Percentiles rank a stretch among this genome's conserved stretches.
These are phyloP conservation scores for Phlegmacium glaucopus DNA, from an alignment of 768 basidiomycete genomes.

Conservation along the genomic window DNA sequence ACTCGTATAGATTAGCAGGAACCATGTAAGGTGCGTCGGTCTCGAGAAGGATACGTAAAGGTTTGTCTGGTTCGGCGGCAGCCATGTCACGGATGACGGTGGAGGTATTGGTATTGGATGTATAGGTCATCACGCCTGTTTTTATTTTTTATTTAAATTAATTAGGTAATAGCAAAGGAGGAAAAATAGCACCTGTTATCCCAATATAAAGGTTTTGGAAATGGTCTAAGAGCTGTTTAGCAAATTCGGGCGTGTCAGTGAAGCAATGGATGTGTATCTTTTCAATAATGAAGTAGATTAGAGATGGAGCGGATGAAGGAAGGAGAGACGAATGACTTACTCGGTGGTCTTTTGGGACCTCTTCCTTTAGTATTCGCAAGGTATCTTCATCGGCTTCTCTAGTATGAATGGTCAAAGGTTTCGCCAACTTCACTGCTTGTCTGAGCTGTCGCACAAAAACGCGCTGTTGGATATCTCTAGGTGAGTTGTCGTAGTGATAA, in stretches of 20 bases:
- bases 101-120: constrained; percentile 71
- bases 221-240: constrained; percentile 62
- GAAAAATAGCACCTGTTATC: constrained; percentile 76
- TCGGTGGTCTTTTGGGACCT: constrained; percentile 68
- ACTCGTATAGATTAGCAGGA: constrained; percentile 66
- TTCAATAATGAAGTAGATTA: neutral
- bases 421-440: constrained; percentile 62
- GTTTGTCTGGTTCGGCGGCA: constrained; percentile 10
- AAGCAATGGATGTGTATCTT: constrained; percentile 89
- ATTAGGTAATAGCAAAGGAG: constrained; percentile 4
- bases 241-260: constrained; percentile 78
- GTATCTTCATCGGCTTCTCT: constrained; percentile 85
- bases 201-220: constrained; percentile 85
- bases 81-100: constrained; percentile 58
- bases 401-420: constrained; percentile 84
- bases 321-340: constrained; percentile 29
- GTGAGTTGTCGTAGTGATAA: constrained; percentile 80
- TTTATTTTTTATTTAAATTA: neutral
- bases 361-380: constrained; percentile 70
- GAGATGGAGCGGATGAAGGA: neutral
- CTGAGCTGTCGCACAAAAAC: constrained; percentile 69
- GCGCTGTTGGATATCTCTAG: constrained; percentile 60
- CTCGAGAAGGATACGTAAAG: constrained; percentile 62
- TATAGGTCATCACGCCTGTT: constrained; percentile 75
- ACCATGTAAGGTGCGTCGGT: constrained; percentile 90